phyloP scores from a whole-genome alignment of 1,284 basidiomycete genomes.

The Kwoniella shivajii region DNA sequence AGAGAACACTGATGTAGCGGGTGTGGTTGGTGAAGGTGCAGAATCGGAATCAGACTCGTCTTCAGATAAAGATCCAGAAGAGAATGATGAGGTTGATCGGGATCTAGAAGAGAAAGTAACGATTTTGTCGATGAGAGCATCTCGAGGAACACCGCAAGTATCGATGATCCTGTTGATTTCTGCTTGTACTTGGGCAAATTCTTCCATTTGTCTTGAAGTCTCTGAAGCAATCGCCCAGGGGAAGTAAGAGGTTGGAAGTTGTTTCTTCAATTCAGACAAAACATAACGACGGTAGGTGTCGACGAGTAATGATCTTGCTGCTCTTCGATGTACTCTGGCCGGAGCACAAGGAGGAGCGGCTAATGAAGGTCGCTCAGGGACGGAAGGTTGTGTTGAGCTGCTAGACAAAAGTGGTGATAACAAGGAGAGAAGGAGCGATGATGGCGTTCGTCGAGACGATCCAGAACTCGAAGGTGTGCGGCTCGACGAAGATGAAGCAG shows the following conservation, averaged over 20 bases:
- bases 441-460: conserved; percentile 36
- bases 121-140: neutral
- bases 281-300: conserved; percentile 73
- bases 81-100: conserved; percentile 24
- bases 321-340: conserved; percentile 64
- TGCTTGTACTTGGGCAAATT: conserved; percentile 35
- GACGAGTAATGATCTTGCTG: conserved; percentile 72
- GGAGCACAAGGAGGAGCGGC: conserved; percentile 15
- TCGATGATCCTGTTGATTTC: conserved; percentile 38
- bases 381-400: conserved; percentile 2
- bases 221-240: conserved; percentile 49
- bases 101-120: conserved; percentile 5
- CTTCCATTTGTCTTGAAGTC: conserved; percentile 30
- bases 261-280: conserved; percentile 57
- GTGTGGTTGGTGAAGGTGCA: conserved; percentile 27
- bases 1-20: conserved; percentile 41
- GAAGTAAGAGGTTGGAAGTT: conserved; percentile 47
- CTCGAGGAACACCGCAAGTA: conserved; percentile 23
- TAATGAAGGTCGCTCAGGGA: conserved; percentile 20
- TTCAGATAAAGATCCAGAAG: conserved; percentile 18
- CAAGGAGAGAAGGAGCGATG: conserved; percentile 46
- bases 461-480: conserved; percentile 8
- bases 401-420: conserved; percentile 47
- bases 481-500: conserved; percentile 17
- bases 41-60: conserved; percentile 24